phyloP scores from a whole-genome alignment of 371 early-diverging fungal genomes.

The Zopfochytrium polystomum region DNA sequence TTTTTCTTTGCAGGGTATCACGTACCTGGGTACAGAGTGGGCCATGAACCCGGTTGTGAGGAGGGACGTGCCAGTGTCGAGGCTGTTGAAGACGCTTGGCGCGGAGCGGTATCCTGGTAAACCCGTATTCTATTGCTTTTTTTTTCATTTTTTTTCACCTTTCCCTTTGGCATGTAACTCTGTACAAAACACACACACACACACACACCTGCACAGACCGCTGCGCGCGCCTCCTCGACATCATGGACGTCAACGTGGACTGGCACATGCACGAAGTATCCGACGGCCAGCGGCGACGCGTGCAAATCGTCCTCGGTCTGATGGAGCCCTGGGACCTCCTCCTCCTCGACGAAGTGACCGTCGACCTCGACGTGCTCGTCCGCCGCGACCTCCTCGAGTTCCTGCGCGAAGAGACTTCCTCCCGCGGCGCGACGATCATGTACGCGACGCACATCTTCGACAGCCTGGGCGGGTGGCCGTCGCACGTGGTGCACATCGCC shows the following conservation, averaged over 20 bases:
- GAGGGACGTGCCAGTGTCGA: conserved; percentile 64
- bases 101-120: conserved; percentile 65
- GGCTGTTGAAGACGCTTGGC: conserved; percentile 66
- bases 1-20: conserved; percentile 52
- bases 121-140: conserved; percentile 47
- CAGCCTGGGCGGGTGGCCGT: conserved; percentile 65
- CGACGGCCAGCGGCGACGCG: conserved; percentile 62
- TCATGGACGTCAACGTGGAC: conserved; percentile 65
- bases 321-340: conserved; percentile 69
- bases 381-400: conserved; percentile 65
- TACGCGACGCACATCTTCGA: conserved; percentile 65
- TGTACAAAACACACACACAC: not conserved
- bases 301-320: conserved; percentile 75
- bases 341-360: conserved; percentile 79
- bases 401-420: conserved; percentile 61
- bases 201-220: no score
- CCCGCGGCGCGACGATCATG: conserved; percentile 64
- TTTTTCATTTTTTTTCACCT: not conserved
- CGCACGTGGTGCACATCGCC: conserved; percentile 69
- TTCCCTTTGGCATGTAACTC: not conserved
- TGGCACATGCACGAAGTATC: conserved; percentile 75
- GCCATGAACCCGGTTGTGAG: conserved; percentile 50
- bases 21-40: conserved; percentile 83
- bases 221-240: no score
- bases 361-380: conserved; percentile 77